A percentile compares a stretch with the other conserved stretches of the same genome.
phyloP scores from a whole-genome alignment of 2,329 filamentous ascomycete species.

The Niveomyces coronatus region DNA sequence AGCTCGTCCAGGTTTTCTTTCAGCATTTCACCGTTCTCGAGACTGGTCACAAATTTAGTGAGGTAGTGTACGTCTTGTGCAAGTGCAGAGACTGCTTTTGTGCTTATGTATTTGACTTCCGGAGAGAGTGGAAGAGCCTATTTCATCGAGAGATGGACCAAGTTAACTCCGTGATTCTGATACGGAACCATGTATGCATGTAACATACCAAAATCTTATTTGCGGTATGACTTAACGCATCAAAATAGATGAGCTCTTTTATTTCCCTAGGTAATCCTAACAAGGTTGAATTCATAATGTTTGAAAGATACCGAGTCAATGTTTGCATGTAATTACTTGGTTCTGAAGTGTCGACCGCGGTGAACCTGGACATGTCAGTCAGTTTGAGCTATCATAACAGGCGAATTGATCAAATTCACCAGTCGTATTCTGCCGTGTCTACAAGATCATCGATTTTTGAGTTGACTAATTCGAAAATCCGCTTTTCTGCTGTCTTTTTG shows the following conservation, averaged over 20 bases:
- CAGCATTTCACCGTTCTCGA: slow-evolving; percentile 78
- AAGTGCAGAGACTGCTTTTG: slow-evolving; percentile 71
- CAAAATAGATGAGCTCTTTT: slow-evolving; percentile 96
- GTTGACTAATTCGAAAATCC: slow-evolving; percentile 97
- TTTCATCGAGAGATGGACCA: slow-evolving; percentile 1
- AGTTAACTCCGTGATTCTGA: background rate
- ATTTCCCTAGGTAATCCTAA: slow-evolving; percentile 90
- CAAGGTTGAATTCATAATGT: slow-evolving; percentile 93
- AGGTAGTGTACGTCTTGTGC: slow-evolving; percentile 78
- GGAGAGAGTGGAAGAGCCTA: slow-evolving; percentile 66
- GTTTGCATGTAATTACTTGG: slow-evolving; percentile 94
- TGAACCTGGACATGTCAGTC: slow-evolving; percentile 35
- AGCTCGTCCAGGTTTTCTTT: slow-evolving; percentile 85
- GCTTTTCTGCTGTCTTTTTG: slow-evolving; percentile 93
- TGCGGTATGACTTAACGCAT: slow-evolving; percentile 83
- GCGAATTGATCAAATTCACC: slow-evolving; percentile 34
- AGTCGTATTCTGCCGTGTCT: slow-evolving; percentile 95
- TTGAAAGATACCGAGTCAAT: slow-evolving; percentile 80
- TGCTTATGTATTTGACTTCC: slow-evolving; percentile 76
- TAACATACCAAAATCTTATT: slow-evolving; percentile 64
- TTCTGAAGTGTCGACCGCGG: slow-evolving; percentile 51
- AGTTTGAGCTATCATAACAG: slow-evolving; percentile 12
- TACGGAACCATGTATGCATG: no score
- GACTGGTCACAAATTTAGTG: slow-evolving; percentile 72
- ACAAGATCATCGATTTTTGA: slow-evolving; percentile 97